These are phyloP conservation scores for Panellus pusillus DNA, from an alignment of 768 basidiomycete species.

Conservation along the genomic window DNA sequence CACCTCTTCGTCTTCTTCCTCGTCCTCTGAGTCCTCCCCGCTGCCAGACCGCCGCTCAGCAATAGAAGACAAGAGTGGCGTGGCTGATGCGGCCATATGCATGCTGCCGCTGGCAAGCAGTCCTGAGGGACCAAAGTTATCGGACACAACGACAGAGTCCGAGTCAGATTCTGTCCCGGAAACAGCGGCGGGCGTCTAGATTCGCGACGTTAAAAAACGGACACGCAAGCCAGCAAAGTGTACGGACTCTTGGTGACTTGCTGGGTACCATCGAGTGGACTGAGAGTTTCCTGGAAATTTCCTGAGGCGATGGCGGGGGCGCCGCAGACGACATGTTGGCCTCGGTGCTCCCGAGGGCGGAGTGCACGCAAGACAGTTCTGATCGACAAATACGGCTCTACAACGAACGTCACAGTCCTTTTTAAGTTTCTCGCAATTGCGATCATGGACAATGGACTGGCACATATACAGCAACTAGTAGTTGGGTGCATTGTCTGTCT, in stretches of 20 bases:
- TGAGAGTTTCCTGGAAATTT: constrained; percentile 84
- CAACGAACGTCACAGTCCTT: constrained; percentile 1
- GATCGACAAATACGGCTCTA: constrained; percentile 1
- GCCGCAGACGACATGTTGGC: constrained; percentile 32
- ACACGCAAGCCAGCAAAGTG: too few species aligned
- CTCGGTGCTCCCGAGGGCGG: neutral
- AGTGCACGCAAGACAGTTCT: neutral
- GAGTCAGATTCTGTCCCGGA: constrained; percentile 89
- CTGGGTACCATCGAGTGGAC: constrained; percentile 58
- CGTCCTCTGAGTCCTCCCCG: constrained; percentile 74
- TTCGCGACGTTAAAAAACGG: neutral
- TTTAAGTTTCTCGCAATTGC: neutral
- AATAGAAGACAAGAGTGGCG: constrained; percentile 69
- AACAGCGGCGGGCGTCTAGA: constrained; percentile 27
- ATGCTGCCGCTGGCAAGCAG: constrained; percentile 21
- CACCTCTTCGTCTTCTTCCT: constrained; percentile 60
- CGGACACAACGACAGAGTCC: constrained; percentile 66
- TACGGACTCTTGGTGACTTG: constrained; percentile 39
- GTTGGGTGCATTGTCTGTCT: too few species aligned
- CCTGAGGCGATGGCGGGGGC: constrained; percentile 80
- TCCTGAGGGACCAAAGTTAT: constrained; percentile 41
- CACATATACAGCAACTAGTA: too few species aligned
- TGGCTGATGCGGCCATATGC: constrained; percentile 36
- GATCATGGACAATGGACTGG: too few species aligned
- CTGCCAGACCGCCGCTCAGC: constrained; percentile 71